Evolutionary conservation across 1,284 basidiomycete genomes (phyloP), one percentile per base, ranked within the genome.

Genomic region (Crepidotus sp.): DNA sequence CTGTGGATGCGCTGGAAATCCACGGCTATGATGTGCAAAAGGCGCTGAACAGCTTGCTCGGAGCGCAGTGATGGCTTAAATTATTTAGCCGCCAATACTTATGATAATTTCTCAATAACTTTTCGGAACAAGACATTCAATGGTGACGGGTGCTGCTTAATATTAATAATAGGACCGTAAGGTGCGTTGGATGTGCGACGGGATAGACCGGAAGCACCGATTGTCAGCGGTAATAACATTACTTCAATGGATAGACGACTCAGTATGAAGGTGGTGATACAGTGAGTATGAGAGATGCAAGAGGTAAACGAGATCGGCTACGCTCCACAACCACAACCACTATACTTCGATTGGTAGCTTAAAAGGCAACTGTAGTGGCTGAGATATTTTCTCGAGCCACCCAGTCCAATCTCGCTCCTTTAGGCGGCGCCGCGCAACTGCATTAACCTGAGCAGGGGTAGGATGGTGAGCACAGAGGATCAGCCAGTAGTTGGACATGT

Each of bases 1-100:
- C 84, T 0, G 73, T 92, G 6, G 69, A 68, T 19, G 85, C 88
- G 14, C 68, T 92, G 11, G 88, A 92, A 61, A 73, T 70, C 48
- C 68, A 81, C 56, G 77, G 76, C 46, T 89, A 89, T 57, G 80
- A 89, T 57, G 69, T 90, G 27, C 77, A 71, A 57, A 73, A 70
- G 52, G 84, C 87, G 18, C 40, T 49, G 32, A 49, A 49, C 43
- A 39, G 48, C 43, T 26, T 49, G 30, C 48, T 49, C 21, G 36
- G 31, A 10, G 48, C 48, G 19, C 48, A 49, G 42, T 49, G 40
- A 49, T 34, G 30, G 25, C 15, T 11, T n/a, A 6, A n/a, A 24
- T 33, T 36, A 24, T 33, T 36, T 11, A 33, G 21, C 10, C 26
- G 26, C 21, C 21, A 29, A 34, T 44, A 45, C 30, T 49, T 45